These are phyloP conservation scores for Paracoccidioides brasiliensis DNA, from an alignment of 2,329 filamentous ascomycete genomes.

Conservation along the genomic window DNA sequence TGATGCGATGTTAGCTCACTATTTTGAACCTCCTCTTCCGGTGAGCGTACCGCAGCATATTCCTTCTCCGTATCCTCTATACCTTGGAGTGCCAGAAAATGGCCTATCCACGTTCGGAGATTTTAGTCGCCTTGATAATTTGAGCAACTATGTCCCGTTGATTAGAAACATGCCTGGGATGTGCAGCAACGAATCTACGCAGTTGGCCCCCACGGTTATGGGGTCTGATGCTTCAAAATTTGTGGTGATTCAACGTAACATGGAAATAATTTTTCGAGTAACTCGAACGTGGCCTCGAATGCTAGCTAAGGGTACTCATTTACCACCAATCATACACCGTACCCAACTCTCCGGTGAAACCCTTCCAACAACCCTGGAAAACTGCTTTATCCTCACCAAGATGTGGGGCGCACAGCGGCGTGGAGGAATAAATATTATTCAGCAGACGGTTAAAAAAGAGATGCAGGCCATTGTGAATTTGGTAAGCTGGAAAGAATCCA, in stretches of 20 bases:
- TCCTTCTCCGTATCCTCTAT: not conserved
- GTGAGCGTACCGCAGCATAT: not conserved
- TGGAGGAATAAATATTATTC: constrained; percentile 19
- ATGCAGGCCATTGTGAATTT: constrained; percentile 19
- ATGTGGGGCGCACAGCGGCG: constrained; percentile 26
- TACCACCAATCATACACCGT: constrained; percentile 27
- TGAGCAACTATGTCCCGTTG: not conserved
- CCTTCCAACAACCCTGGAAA: constrained; percentile 21
- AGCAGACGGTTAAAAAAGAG: constrained; percentile 22
- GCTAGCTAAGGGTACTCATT: constrained; percentile 25
- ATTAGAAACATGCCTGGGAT: not conserved
- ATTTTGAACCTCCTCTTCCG: not conserved
- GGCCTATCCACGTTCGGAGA: not conserved
- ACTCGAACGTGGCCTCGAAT: constrained; percentile 29
- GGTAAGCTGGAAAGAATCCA: constrained; percentile 12
- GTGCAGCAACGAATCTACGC: not conserved
- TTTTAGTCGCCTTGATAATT: not conserved
- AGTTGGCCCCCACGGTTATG: not conserved
- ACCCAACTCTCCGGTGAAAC: constrained; percentile 11
- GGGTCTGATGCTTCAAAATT: not conserved
- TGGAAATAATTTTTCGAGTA: constrained; percentile 23
- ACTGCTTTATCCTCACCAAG: constrained; percentile 25
- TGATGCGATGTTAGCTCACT: not conserved
- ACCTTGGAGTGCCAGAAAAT: not conserved
- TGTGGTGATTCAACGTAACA: constrained; percentile 16